Evolutionary conservation across 2,329 filamentous ascomycete genomes (phyloP).

Genomic region (Neocatenulostroma microsporum): DNA sequence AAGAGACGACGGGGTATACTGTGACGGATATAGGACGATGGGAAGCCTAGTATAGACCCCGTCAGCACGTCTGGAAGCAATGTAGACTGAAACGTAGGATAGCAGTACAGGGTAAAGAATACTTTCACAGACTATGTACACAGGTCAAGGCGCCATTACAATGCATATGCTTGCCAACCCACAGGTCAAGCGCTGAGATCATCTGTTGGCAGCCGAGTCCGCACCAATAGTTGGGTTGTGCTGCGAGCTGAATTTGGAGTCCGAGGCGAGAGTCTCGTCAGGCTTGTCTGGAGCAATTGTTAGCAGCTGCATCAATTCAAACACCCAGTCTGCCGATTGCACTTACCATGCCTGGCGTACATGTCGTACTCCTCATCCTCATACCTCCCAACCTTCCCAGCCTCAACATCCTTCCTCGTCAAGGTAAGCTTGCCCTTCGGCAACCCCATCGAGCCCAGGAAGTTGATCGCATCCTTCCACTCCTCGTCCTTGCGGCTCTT

Average conservation of each 20-base stretch:
- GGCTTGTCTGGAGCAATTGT: slow-evolving; percentile 40
- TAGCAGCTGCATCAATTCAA: background rate
- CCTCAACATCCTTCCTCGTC: slow-evolving; percentile 52
- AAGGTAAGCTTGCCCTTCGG: slow-evolving; percentile 49
- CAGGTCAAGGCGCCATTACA: too few relatives aligned
- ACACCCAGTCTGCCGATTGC: too few relatives aligned
- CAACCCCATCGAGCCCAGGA: slow-evolving; percentile 55
- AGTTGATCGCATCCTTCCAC: slow-evolving; percentile 63
- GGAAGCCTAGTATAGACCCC: too few relatives aligned
- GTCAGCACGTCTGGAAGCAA: too few relatives aligned
- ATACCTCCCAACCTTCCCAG: slow-evolving; percentile 44
- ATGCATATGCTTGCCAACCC: too few relatives aligned
- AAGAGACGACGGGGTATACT: too few relatives aligned
- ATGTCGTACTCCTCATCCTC: slow-evolving; percentile 43
- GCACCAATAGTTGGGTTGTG: slow-evolving; percentile 37
- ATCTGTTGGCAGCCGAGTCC: slow-evolving; percentile 42
- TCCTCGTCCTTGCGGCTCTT: slow-evolving; percentile 63
- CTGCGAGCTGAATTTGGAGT: slow-evolving; percentile 38
- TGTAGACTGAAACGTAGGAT: too few relatives aligned
- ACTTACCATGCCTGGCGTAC: slow-evolving; percentile 45
- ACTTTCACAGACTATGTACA: too few relatives aligned
- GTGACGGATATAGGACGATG: too few relatives aligned
- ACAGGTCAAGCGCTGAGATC: too few relatives aligned
- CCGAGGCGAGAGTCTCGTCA: slow-evolving; percentile 45
- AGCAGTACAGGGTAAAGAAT: too few relatives aligned